phyloP scores from a whole-genome alignment of 306 rosid genomes.

The Aeschynomene evenia region DNA sequence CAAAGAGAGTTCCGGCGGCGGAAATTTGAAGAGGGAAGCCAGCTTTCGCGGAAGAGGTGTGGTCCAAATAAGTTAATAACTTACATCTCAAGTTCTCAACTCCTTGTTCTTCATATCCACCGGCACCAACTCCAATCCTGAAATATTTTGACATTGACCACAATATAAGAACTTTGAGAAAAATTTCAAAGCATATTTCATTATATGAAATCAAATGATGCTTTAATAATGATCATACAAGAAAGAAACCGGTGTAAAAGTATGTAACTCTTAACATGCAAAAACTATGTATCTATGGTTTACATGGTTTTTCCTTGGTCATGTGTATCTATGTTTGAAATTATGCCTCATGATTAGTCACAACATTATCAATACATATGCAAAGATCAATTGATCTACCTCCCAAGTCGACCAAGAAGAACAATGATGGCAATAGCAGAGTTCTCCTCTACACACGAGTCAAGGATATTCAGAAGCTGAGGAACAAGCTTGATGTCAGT shows the following conservation, averaged over 20 bases:
- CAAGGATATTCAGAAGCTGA: conserved; percentile 53
- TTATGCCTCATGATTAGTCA: conserved; percentile 7
- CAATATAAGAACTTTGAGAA: conserved; percentile 7
- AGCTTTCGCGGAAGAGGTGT: conserved; percentile 34
- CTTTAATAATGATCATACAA: neutral
- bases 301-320: no score
- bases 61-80: conserved; percentile 46
- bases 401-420: conserved; percentile 92
- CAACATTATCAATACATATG: conserved; percentile 11
- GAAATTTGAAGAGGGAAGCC: conserved; percentile 58
- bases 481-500: conserved; percentile 51
- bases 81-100: conserved; percentile 54
- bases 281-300: neutral
- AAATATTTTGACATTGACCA: conserved; percentile 22
- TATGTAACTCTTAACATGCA: neutral
- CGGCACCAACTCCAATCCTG: conserved; percentile 70
- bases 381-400: conserved; percentile 51
- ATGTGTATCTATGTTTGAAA: neutral
- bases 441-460: conserved; percentile 47
- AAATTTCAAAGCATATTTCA: neutral
- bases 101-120: conserved; percentile 67
- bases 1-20: conserved; percentile 48
- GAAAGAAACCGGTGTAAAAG: neutral
- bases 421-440: conserved; percentile 48
- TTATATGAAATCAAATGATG: neutral